A percentile compares a stretch with the other conserved stretches of the same genome.
Evolutionary conservation across 2,329 filamentous ascomycete species (phyloP).

Genomic region (Claviceps monticola): DNA sequence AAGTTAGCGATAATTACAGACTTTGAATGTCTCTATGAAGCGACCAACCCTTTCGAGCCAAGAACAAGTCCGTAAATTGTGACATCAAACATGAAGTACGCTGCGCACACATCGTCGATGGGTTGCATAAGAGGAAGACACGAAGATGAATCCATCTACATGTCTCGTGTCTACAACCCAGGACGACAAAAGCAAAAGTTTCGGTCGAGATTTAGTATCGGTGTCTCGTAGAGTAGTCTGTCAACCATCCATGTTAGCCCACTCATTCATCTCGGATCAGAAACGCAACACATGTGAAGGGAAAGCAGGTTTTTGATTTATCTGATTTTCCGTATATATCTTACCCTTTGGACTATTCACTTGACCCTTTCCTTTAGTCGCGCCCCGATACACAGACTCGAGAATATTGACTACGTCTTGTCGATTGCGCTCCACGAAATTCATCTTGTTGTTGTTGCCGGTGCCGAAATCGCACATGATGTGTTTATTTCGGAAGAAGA

Average conservation of each 20-base stretch:
- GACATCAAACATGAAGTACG: not conserved
- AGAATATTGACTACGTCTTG: conserved; percentile 98
- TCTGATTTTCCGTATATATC: not conserved
- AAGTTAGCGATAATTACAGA: conserved; percentile 4
- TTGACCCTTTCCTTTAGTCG: conserved; percentile 92
- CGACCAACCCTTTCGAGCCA: conserved; percentile 14
- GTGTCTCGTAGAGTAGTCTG: conserved; percentile 24
- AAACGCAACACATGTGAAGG: not conserved
- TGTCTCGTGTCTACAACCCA: not conserved
- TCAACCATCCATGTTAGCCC: not conserved
- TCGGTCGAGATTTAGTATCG: conserved; percentile 16
- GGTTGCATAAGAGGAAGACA: no score
- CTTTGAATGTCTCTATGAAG: conserved; percentile 7
- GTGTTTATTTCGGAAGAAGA: conserved; percentile 94
- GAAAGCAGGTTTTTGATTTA: not conserved
- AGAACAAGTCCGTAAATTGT: not conserved
- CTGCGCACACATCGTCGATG: not conserved
- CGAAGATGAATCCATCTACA: not conserved
- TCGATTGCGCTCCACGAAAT: conserved; percentile 90
- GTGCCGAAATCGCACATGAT: conserved; percentile 98
- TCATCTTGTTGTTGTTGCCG: conserved; percentile 97
- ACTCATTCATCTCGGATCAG: not conserved
- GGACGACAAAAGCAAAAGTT: not conserved
- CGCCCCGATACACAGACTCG: conserved; percentile 95
- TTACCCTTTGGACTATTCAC: conserved; percentile 82